These are phyloP conservation scores for Notholithocarpus densiflorus DNA, from an alignment of 306 rosid genomes.

Conservation along the genomic window DNA sequence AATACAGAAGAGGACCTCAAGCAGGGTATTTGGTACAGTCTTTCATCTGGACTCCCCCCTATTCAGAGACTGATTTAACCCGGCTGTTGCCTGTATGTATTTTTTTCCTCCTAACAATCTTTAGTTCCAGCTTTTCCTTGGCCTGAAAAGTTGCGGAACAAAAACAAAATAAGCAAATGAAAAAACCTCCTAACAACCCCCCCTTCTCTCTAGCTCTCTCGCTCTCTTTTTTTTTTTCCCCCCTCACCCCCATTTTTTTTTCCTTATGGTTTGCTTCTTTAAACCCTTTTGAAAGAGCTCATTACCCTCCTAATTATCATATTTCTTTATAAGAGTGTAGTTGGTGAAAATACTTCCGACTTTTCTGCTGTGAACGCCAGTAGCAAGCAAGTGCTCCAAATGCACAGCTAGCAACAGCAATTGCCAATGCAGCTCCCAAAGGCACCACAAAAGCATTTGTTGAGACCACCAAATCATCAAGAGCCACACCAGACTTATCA, in stretches of 20 bases:
- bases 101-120: slow-evolving; percentile 32
- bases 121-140: slow-evolving; percentile 77
- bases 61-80: slow-evolving; percentile 17
- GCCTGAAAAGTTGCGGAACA: slow-evolving; percentile 68
- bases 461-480: slow-evolving; percentile 57
- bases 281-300: slow-evolving; percentile 52
- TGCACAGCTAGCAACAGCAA: slow-evolving; percentile 96
- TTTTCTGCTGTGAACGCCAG: slow-evolving; percentile 99
- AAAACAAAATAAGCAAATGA: slow-evolving; percentile 26
- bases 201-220: slow-evolving; percentile 10
- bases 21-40: slow-evolving; percentile 30
- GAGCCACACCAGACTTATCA: slow-evolving; percentile 23
- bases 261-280: slow-evolving; percentile 18
- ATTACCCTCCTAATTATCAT: slow-evolving; percentile 91
- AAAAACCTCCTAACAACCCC: slow-evolving; percentile 10
- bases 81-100: slow-evolving; percentile 22
- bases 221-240: background rate
- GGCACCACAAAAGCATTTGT: slow-evolving; percentile 82
- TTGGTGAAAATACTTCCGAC: slow-evolving; percentile 97
- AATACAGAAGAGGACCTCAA: slow-evolving; percentile 31
- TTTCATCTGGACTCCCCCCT: slow-evolving; percentile 29
- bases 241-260: slow-evolving; percentile 18
- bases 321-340: slow-evolving; percentile 93
- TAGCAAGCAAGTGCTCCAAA: slow-evolving; percentile 97
- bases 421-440: slow-evolving; percentile 91